Base-by-base conservation (phyloP, 106 monocot species). In the Apostasia shenzhenica region DNA sequence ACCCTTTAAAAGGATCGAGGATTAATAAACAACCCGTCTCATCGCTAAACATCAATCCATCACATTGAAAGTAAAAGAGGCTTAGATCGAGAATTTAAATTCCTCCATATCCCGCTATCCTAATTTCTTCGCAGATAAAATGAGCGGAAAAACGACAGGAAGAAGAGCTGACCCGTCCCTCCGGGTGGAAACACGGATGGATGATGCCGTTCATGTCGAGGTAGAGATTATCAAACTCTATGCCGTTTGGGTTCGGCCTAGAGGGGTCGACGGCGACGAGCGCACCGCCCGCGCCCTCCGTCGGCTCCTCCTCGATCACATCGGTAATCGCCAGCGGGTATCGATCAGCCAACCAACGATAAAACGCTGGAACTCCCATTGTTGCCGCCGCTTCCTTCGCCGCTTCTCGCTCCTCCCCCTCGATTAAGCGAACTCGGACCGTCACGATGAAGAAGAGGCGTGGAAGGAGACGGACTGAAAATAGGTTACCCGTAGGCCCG, bases 131-230 rank as follows among this genome's bases (percentile, higher is more conserved):
- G 26, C 26, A 61, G 7, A 61, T 43, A 3, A n/a, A 12, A 45
- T 13, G 12, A 13, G 7, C 1, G 2, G 44, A 13, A 26, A 43
- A 9, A 45, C 3, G 44, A 86, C 7, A 26, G 5, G 9, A 48
- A 78, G 81, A 77, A 48, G n/a, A 60, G 6, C 74, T 47, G 59
- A 87, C 95, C 71, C 85, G 76, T 12, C 88, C 89, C 8, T 97
- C 95, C 45, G 95, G 95, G 61, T 97, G 95, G 82, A 97, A 97
- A 77, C 95, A 97, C 11, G 92, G 92, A 57, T 97, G 92, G 70
- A 97, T 92, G 74, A 92, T 92, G 56, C 92, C 89, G 61, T 97
- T 97, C 92, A 97, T 92, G 75, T 97, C 97, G 70, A 97, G 89
- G 67, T 97, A 97, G 48, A 97, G 85, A 61, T 97, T 97, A 60